Conservation (phyloP, 805 yeast species). For the Metschnikowia kofuensis region DNA sequence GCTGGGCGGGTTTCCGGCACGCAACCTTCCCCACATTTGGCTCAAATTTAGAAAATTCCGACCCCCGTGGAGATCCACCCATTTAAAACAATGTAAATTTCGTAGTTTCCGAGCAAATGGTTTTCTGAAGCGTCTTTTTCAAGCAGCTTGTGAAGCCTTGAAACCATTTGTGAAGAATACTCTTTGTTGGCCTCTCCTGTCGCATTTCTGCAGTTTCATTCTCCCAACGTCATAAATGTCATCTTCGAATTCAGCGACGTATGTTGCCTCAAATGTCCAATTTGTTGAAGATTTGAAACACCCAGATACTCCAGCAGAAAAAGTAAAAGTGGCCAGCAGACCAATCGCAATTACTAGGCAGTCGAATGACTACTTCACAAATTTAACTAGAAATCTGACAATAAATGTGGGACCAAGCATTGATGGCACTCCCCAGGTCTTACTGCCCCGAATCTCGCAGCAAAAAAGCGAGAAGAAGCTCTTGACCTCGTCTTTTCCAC, state of each 20-base stretch:
- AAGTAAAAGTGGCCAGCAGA: slow-evolving; percentile 6
- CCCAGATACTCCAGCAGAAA: background rate
- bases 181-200: background rate
- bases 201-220: background rate
- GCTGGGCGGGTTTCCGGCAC: no score
- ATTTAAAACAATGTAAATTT: background rate
- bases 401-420: background rate
- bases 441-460: slow-evolving; percentile 7
- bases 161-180: no score
- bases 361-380: slow-evolving; percentile 15
- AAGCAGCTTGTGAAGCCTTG: background rate
- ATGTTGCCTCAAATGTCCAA: background rate
- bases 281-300: background rate
- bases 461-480: slow-evolving; percentile 6
- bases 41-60: no score
- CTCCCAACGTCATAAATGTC: background rate
- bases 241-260: background rate
- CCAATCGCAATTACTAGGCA: slow-evolving; percentile 11
- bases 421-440: background rate
- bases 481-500: slow-evolving; percentile 19
- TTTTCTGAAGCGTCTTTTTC: background rate
- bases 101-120: background rate
- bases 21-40: no score
- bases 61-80: background rate
- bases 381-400: slow-evolving; percentile 2